Conservation (phyloP, 1,139 yeast genomes). For the Eremothecium coryli region DNA sequence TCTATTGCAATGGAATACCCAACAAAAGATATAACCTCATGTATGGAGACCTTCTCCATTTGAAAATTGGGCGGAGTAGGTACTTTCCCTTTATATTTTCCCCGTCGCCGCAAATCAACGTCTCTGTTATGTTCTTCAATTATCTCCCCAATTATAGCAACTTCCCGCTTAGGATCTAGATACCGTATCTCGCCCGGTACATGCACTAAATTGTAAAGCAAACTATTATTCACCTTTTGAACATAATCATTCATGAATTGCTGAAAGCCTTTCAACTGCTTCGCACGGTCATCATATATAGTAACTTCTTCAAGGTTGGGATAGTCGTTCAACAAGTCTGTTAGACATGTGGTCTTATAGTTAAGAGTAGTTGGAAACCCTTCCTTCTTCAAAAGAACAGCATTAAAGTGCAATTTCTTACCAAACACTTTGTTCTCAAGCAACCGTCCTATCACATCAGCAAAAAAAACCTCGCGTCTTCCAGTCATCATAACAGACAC, state of each 20-base stretch:
- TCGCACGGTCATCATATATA: slow-evolving; percentile 37
- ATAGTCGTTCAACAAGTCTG: slow-evolving; percentile 31
- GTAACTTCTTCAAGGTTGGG: slow-evolving; percentile 27
- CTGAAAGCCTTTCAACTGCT: slow-evolving; percentile 33
- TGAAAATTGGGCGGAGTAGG: slow-evolving; percentile 8
- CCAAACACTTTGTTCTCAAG: slow-evolving; percentile 16
- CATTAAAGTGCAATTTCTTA: slow-evolving; percentile 32
- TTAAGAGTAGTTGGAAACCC: slow-evolving; percentile 28
- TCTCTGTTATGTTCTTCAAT: slow-evolving; percentile 29
- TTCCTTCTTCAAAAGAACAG: slow-evolving; percentile 32
- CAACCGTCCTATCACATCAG: slow-evolving; percentile 24
- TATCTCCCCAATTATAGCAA: slow-evolving; percentile 25
- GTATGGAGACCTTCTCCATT: slow-evolving; percentile 16
- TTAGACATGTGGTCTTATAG: slow-evolving; percentile 33
- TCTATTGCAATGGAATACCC: slow-evolving; percentile 23
- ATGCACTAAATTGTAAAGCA: slow-evolving; percentile 26
- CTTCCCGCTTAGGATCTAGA: slow-evolving; percentile 30
- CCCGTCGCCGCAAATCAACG: slow-evolving; percentile 11
- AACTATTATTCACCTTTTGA: slow-evolving; percentile 19
- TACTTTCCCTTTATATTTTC: slow-evolving; percentile 4
- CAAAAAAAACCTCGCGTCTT: slow-evolving; percentile 30
- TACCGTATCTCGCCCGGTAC: slow-evolving; percentile 25
- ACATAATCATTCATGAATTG: slow-evolving; percentile 27
- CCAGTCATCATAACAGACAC: slow-evolving; percentile 38
- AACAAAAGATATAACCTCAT: slow-evolving; percentile 21